Evolutionary conservation across 2,329 filamentous ascomycete genomes (phyloP).

Genomic region (Cyanodermella asteris): DNA sequence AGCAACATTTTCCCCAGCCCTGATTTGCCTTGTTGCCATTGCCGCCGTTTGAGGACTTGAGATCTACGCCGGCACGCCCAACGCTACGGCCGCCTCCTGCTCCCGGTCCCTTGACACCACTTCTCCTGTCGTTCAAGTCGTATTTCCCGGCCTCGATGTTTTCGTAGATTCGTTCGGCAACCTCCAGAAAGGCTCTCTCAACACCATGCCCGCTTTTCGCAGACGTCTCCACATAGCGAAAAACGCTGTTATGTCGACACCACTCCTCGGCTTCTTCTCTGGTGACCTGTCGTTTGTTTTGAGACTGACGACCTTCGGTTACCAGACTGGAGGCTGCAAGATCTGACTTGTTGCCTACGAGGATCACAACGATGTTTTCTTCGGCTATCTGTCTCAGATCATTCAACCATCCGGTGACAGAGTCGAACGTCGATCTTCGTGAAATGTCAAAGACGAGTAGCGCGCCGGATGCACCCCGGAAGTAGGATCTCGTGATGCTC

Average conservation of each 20-base stretch:
- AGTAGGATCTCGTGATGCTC: constrained; percentile 83
- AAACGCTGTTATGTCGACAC: constrained; percentile 65
- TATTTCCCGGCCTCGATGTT: constrained; percentile 93
- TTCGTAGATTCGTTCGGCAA: constrained; percentile 85
- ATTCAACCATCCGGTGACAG: constrained; percentile 81
- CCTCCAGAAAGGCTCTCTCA: constrained; percentile 77
- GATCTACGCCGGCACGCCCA: too few relatives aligned
- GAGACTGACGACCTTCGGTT: constrained; percentile 11
- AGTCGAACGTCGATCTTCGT: constrained; percentile 60
- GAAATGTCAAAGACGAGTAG: constrained; percentile 92
- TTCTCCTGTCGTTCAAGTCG: constrained; percentile 78
- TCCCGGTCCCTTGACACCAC: constrained; percentile 93
- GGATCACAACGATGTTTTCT: constrained; percentile 77
- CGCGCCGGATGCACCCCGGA: constrained; percentile 56
- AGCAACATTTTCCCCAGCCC: too few relatives aligned
- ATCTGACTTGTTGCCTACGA: constrained; percentile 92
- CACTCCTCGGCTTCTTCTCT: constrained; percentile 70
- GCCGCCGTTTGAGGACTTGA: too few relatives aligned
- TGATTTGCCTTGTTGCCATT: too few relatives aligned
- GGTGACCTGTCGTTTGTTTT: constrained; percentile 59
- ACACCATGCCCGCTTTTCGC: constrained; percentile 92
- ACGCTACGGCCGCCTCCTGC: too few relatives aligned
- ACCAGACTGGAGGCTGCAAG: constrained; percentile 29
- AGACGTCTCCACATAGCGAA: constrained; percentile 88
- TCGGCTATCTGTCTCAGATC: constrained; percentile 90